phyloP scores from a whole-genome alignment of 257 asterid species.

The Nyctanthes arbortristis region DNA sequence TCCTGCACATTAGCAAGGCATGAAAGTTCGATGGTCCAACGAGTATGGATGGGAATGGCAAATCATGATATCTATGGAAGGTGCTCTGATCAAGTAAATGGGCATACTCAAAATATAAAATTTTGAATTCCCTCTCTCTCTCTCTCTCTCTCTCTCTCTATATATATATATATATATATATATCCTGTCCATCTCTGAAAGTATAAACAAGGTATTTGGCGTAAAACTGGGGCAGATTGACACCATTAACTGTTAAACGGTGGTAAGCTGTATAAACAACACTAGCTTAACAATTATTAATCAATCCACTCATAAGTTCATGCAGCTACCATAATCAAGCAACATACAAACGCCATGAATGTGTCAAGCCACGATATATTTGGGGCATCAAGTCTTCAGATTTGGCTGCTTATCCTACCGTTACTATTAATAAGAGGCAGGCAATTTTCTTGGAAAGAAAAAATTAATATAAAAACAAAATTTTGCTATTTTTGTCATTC shows the following conservation, averaged over 20 bases:
- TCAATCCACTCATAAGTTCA: not conserved
- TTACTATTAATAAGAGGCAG: not conserved
- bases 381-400: not conserved
- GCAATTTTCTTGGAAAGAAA: not conserved
- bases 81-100: not conserved
- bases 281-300: too few relatives aligned
- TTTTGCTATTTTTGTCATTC: not conserved
- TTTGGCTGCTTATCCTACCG: not conserved
- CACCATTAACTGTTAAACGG: too few relatives aligned
- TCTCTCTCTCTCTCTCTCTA: too few relatives aligned
- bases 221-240: not conserved
- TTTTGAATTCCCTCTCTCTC: too few relatives aligned
- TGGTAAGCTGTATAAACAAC: too few relatives aligned
- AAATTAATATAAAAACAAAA: not conserved
- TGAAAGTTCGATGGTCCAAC: not conserved
- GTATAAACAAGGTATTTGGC: not conserved
- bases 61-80: not conserved
- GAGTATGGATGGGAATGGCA: not conserved
- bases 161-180: too few relatives aligned
- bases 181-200: not conserved
- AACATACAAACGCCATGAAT: not conserved
- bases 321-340: not conserved
- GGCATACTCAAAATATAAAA: not conserved
- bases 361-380: not conserved
- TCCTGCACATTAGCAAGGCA: conserved; percentile 20